Evolutionary conservation across 2,329 filamentous ascomycete genomes (phyloP).

Genomic region (Xylaria sp.): DNA sequence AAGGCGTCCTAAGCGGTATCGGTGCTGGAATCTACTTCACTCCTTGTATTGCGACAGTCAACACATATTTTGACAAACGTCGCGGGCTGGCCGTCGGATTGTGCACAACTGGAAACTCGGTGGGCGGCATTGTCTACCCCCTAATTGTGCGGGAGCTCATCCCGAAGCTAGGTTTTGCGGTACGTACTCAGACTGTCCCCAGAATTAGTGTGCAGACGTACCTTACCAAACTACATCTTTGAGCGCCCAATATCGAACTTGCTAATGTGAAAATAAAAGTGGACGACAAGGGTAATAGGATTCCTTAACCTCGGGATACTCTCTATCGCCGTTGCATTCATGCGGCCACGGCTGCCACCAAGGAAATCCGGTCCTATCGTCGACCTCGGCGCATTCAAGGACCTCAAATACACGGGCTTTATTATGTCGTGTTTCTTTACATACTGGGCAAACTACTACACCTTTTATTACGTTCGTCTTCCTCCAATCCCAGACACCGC

Average conservation of each 20-base stretch:
- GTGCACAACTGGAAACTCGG: conserved; percentile 61
- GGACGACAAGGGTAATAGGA: conserved; percentile 42
- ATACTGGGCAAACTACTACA: conserved; percentile 50
- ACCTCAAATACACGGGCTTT: conserved; percentile 43
- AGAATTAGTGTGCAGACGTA: too few species aligned
- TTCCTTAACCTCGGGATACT: conserved; percentile 79
- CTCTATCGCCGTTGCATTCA: conserved; percentile 63
- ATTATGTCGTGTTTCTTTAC: conserved; percentile 46
- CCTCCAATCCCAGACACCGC: neutral
- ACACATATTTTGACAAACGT: conserved; percentile 64
- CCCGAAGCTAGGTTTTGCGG: conserved; percentile 39
- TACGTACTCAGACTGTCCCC: conserved; percentile 6
- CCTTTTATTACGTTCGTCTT: conserved; percentile 49
- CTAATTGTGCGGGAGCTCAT: conserved; percentile 42
- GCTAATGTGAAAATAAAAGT: conserved; percentile 23
- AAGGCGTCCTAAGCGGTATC: conserved; percentile 55
- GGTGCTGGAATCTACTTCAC: conserved; percentile 63
- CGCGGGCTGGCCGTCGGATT: conserved; percentile 64
- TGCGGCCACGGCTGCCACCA: conserved; percentile 42
- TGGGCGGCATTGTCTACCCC: conserved; percentile 61
- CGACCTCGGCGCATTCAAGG: conserved; percentile 40
- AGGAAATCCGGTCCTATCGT: conserved; percentile 41
- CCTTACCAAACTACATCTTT: neutral
- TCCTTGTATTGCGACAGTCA: conserved; percentile 62
- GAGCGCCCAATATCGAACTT: neutral